Evolutionary conservation across 139 green algal genomes (phyloP).

Genomic region (Micromonas commoda): DNA sequence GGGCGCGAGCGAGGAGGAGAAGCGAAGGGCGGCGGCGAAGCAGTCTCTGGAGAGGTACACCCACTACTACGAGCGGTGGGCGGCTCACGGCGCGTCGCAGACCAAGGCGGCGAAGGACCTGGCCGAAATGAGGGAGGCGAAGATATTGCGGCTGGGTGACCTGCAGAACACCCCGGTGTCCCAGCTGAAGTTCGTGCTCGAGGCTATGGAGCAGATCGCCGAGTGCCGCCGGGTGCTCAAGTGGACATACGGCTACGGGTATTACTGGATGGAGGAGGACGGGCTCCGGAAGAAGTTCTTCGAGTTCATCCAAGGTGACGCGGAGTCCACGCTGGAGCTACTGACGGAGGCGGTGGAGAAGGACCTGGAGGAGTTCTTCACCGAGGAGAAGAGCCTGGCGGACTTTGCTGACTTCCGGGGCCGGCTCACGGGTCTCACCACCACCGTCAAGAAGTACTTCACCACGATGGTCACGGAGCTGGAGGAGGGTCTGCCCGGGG

Average conservation of each 20-base stretch:
- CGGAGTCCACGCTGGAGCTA: slow-evolving; percentile 35
- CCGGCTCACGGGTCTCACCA: slow-evolving; percentile 30
- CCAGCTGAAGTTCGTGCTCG: slow-evolving; percentile 85
- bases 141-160: slow-evolving; percentile 66
- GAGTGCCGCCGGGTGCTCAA: slow-evolving; percentile 94
- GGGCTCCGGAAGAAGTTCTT: slow-evolving; percentile 34
- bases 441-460: slow-evolving; percentile 30
- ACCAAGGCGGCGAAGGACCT: slow-evolving; percentile 37
- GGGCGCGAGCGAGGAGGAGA: slow-evolving; percentile 51
- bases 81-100: slow-evolving; percentile 27
- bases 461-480: slow-evolving; percentile 27
- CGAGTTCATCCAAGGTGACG: slow-evolving; percentile 42
- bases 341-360: slow-evolving; percentile 38
- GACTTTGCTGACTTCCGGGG: slow-evolving; percentile 29
- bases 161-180: slow-evolving; percentile 68
- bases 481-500: slow-evolving; percentile 17
- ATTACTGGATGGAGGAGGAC: slow-evolving; percentile 27
- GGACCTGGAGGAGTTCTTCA: slow-evolving; percentile 36
- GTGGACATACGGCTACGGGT: slow-evolving; percentile 44
- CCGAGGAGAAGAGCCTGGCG: neutral
- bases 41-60: slow-evolving; percentile 80
- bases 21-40: slow-evolving; percentile 73
- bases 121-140: slow-evolving; percentile 42
- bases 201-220: slow-evolving; percentile 75
- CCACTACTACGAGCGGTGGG: slow-evolving; percentile 81